A percentile compares a stretch with the other conserved stretches of the same genome.
Conservation (phyloP, 441 rosid species). For the Omphalea diandra region DNA sequence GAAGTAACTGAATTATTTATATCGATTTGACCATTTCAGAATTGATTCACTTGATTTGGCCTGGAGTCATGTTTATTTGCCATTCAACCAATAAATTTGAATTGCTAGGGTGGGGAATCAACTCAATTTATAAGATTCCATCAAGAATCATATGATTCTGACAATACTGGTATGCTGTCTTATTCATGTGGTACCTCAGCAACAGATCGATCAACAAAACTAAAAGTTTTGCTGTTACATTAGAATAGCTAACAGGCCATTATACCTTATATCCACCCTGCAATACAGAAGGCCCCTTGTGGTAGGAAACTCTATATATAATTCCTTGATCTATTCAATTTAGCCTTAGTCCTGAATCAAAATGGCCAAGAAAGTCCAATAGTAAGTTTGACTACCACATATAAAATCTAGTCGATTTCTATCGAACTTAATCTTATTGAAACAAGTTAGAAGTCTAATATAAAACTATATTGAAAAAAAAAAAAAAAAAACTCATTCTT, state of each 20-base stretch:
- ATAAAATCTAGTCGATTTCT: not conserved
- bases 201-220: not conserved
- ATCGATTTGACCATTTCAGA: no score
- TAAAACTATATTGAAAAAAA: no score
- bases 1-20: no score
- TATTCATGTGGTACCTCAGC: not conserved
- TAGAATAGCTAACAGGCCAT: not conserved
- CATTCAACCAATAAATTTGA: not conserved
- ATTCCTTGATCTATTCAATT: not conserved
- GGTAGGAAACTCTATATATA: not conserved
- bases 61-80: not conserved
- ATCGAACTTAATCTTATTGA: no score
- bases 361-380: constrained; percentile 6
- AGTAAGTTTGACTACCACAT: not conserved
- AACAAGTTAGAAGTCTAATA: no score
- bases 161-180: not conserved
- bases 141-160: not conserved
- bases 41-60: no score
- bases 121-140: no score
- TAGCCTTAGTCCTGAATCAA: not conserved
- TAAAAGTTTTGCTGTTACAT: not conserved
- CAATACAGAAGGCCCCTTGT: not conserved
- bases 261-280: not conserved
- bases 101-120: not conserved
- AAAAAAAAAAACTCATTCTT: no score